Conservation (phyloP, 2,329 filamentous ascomycete genomes). For the Exophiala viscosa region DNA sequence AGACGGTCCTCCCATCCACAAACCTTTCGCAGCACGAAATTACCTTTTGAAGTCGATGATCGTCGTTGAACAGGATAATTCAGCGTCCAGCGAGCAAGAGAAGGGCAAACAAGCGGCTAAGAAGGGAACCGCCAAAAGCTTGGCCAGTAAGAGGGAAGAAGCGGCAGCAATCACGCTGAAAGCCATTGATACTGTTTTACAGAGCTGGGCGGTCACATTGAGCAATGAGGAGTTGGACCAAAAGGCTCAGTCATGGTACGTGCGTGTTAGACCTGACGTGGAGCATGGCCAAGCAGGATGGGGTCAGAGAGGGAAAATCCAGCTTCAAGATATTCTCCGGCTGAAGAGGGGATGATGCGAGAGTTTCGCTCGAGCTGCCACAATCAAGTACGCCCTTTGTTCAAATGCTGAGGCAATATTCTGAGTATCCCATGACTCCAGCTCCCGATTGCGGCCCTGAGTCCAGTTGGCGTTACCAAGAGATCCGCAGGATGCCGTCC, state of each 20-base stretch:
- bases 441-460: background rate
- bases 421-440: background rate
- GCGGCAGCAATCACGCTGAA: conserved; percentile 68
- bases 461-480: background rate
- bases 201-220: conserved; percentile 68
- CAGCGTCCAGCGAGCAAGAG: background rate
- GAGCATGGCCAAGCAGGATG: conserved; percentile 71
- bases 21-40: conserved; percentile 63
- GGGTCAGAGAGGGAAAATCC: conserved; percentile 74
- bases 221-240: conserved; percentile 65
- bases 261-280: conserved; percentile 70
- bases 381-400: background rate
- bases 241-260: conserved; percentile 79
- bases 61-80: conserved; percentile 24
- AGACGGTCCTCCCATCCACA: conserved; percentile 65
- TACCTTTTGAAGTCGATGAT: conserved; percentile 53
- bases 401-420: background rate
- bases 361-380: background rate
- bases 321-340: conserved; percentile 62
- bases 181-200: conserved; percentile 66
- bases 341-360: conserved; percentile 43
- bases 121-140: conserved; percentile 52
- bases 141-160: conserved; percentile 61
- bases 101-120: conserved; percentile 7
- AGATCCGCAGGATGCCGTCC: background rate